A percentile compares a stretch with the other conserved stretches of the same genome.
These are phyloP conservation scores for Cytidiella melzeri DNA, from an alignment of 768 basidiomycete species.

Conservation along the genomic window DNA sequence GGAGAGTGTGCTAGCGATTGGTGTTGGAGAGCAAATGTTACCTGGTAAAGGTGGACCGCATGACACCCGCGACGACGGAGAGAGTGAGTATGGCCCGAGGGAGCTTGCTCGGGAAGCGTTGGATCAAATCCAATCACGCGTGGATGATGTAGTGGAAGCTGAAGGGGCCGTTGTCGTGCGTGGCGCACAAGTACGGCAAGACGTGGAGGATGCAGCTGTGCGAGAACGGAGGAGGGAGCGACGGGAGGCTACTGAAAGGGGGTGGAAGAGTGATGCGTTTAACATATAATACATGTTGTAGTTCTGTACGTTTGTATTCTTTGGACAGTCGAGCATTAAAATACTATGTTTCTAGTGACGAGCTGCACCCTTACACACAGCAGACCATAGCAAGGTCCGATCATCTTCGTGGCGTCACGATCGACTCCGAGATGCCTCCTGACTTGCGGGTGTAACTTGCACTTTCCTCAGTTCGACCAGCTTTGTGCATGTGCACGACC, in stretches of 20 bases:
- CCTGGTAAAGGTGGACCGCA: slow-evolving; percentile 21
- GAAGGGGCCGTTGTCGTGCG: slow-evolving; percentile 6
- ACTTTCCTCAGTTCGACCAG: no score
- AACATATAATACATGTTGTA: slow-evolving; percentile 40
- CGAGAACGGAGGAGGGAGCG: neutral
- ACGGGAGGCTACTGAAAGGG: slow-evolving; percentile 10
- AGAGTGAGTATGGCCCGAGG: slow-evolving; percentile 2
- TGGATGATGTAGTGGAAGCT: slow-evolving; percentile 7
- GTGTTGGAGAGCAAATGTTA: slow-evolving; percentile 23
- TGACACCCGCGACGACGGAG: neutral
- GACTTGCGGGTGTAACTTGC: no score
- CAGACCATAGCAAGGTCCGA: no score
- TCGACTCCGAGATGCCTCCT: no score
- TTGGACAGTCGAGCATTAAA: no score
- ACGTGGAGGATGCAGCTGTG: slow-evolving; percentile 3
- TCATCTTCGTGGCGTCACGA: no score
- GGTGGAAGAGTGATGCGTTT: slow-evolving; percentile 48
- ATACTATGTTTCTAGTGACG: no score
- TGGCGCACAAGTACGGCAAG: slow-evolving; percentile 1
- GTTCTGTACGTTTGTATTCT: no score
- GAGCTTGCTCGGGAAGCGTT: slow-evolving; percentile 11
- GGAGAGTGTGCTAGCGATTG: slow-evolving; percentile 21
- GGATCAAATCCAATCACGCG: slow-evolving; percentile 10
- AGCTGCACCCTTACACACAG: no score
- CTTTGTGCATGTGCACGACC: no score